Conservation (phyloP, 805 yeast species). For the Ogataea pilisensis region DNA sequence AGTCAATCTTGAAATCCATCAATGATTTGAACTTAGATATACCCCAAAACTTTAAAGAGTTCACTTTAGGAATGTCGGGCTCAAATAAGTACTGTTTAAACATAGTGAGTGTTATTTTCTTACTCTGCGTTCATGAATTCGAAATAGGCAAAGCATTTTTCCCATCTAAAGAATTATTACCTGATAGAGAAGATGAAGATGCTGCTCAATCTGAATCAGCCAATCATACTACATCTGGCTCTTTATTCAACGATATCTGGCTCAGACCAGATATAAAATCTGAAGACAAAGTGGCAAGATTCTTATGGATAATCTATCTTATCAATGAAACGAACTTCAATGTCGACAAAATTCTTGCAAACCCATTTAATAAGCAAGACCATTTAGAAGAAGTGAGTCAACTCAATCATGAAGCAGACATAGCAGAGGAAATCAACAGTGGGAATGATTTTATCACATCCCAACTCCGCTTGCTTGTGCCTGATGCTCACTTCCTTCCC, state of each 20-base stretch:
- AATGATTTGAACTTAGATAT: conserved; percentile 63
- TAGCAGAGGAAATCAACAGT: conserved; percentile 20
- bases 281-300: conserved; percentile 60
- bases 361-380: conserved; percentile 28
- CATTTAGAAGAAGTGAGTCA: conserved; percentile 2
- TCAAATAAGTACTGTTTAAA: conserved; percentile 34
- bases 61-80: conserved; percentile 26
- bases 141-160: conserved; percentile 29
- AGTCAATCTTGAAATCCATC: conserved; percentile 83
- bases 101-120: conserved; percentile 72
- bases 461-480: conserved; percentile 24
- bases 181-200: conserved; percentile 8
- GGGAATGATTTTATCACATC: conserved; percentile 19
- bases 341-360: conserved; percentile 36
- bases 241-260: conserved; percentile 70
- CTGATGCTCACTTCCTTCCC: conserved; percentile 9
- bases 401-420: conserved; percentile 10
- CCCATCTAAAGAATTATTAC: conserved; percentile 14
- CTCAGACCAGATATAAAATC: conserved; percentile 60
- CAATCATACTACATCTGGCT: conserved; percentile 24
- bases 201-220: conserved; percentile 4
- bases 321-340: conserved; percentile 70
- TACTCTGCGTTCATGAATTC: conserved; percentile 58
- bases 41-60: conserved; percentile 41
- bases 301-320: conserved; percentile 80